Evolutionary conservation across 306 rosid species (phyloP).

Genomic region (Vigna mungo): DNA sequence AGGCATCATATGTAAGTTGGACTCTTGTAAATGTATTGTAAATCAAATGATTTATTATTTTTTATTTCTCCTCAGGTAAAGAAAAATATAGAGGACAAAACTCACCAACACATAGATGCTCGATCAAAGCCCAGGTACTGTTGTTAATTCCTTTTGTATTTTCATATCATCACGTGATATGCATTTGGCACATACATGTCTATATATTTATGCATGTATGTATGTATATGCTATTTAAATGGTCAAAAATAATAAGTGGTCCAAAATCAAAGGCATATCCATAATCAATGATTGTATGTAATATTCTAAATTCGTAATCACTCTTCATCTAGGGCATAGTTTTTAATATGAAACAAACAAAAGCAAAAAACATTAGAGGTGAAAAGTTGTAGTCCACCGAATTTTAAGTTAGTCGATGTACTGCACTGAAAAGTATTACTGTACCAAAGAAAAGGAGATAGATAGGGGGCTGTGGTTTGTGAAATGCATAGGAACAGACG

Average conservation of each 20-base stretch:
- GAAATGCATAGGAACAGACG: background rate
- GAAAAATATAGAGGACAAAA: constrained; percentile 65
- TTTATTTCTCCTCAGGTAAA: constrained; percentile 58
- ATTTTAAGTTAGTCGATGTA: background rate
- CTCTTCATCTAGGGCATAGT: background rate
- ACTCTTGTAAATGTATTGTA: background rate
- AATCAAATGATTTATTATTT: constrained; percentile 32
- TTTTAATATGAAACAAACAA: background rate
- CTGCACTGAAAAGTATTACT: background rate
- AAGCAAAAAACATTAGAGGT: background rate
- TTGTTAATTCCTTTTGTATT: constrained; percentile 26
- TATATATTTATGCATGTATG: no score
- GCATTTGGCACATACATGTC: background rate
- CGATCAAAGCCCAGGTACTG: constrained; percentile 88
- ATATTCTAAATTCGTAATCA: constrained; percentile 18
- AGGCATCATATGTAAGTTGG: constrained; percentile 27
- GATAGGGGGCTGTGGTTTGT: background rate
- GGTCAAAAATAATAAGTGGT: background rate
- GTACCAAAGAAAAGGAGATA: background rate
- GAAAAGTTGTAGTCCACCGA: background rate
- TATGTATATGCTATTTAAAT: background rate
- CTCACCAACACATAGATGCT: constrained; percentile 87
- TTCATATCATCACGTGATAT: constrained; percentile 20
- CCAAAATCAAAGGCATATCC: background rate
- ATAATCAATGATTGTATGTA: background rate